Percentiles rank a stretch among this genome's conserved stretches.
Conservation (phyloP, 1,284 basidiomycete genomes). For the Peniophora sp. region DNA sequence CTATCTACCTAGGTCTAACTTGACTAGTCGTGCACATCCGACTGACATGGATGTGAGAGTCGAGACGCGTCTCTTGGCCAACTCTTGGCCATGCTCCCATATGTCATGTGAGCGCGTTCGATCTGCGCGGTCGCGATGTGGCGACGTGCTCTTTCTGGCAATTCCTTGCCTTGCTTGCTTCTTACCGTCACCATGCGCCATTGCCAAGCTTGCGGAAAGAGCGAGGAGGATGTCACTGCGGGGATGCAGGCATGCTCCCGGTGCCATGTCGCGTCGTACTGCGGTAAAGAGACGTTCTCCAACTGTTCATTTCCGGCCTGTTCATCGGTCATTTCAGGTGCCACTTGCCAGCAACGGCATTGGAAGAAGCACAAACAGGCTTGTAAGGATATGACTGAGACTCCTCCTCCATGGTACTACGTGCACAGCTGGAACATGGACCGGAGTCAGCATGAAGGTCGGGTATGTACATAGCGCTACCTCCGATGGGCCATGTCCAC, state of each 20-base stretch:
- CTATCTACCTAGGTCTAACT: too few relatives aligned
- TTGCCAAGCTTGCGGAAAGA: neutral
- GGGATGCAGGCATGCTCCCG: neutral
- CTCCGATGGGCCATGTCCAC: too few relatives aligned
- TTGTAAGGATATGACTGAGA: neutral
- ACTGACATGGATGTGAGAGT: too few relatives aligned
- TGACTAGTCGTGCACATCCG: too few relatives aligned
- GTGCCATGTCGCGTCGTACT: neutral
- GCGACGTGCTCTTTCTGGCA: too few relatives aligned
- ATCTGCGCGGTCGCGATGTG: too few relatives aligned
- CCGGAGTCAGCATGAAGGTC: conserved; percentile 8
- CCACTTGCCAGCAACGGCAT: conserved; percentile 1
- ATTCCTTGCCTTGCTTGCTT: neutral
- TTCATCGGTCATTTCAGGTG: neutral
- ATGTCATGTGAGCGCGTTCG: too few relatives aligned
- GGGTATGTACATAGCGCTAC: too few relatives aligned
- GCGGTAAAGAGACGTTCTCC: neutral
- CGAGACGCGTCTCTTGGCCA: too few relatives aligned
- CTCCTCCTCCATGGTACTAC: conserved; percentile 18
- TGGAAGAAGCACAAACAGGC: conserved; percentile 3
- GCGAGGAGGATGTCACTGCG: neutral
- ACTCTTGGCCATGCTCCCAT: too few relatives aligned
- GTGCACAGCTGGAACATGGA: conserved; percentile 20
- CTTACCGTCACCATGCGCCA: neutral
- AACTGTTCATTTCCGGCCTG: neutral